Evolutionary conservation across 1,284 basidiomycete genomes (phyloP), one percentile per base, ranked within the genome.

Genomic region (Schizophyllum amplum): DNA sequence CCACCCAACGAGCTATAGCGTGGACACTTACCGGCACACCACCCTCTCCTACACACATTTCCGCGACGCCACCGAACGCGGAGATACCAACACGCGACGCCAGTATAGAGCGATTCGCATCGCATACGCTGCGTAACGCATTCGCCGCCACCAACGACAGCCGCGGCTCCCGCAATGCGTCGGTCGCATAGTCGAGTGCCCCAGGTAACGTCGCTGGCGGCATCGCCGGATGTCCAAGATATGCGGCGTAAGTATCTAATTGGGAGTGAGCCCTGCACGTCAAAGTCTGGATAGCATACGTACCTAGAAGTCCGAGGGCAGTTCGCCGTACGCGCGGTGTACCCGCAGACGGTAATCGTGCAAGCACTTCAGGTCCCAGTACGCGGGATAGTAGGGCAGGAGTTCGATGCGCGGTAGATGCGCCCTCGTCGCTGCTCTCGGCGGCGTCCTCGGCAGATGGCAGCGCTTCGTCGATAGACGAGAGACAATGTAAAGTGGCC

Each of bases 391-490:
- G 75, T 56, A 42, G 33, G 4, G 83, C 78, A 1, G 74, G 74
- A 26, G 83, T 82, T 55, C 55, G 42, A 33, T 26, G 2, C 20
- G 53, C 20, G 22, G 17, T 51, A 24, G 27, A 42, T 11, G 27
- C 25, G 13, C 51, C 33, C 15, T 25, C 4, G 9, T 47, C 55
- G 21, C 52, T 47, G 22, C 48, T 33, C 22, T 33, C 13, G 15
- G 50, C 24, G 23, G 42, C 20, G 9, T 84, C 82, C 50, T 90
- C 87, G 9, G 92, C 70, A 17, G 92, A 89, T 3, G 33, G 33
- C 2, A 94, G 78, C 0, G 90, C 90, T 74, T 96, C 93, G 65
- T 93, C 89, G 4, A 93, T 79, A 15, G 87, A 88, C 73, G 87
- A 85, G 46, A 94, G 79, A 63, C 90, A 93, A 66, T 94, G 90